Conservation (phyloP, 768 basidiomycete species). For the Sistotremastrum suecicum region DNA sequence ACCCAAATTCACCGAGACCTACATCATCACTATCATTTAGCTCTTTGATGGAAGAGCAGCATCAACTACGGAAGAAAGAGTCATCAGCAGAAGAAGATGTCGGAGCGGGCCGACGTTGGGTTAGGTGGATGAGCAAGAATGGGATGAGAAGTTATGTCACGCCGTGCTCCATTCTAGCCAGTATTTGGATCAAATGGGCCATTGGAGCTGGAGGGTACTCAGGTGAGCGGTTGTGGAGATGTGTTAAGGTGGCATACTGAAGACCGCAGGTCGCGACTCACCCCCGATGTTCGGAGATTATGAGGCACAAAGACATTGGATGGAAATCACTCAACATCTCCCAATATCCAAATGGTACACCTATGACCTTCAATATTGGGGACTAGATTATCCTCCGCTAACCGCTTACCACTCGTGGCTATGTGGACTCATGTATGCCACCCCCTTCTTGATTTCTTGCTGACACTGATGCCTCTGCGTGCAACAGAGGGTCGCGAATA, state of each 20-base stretch:
- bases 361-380: slow-evolving; percentile 86
- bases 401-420: slow-evolving; percentile 85
- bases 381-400: slow-evolving; percentile 86
- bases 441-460: neutral
- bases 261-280: slow-evolving; percentile 38
- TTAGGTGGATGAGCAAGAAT: slow-evolving; percentile 69
- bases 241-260: neutral
- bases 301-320: slow-evolving; percentile 91
- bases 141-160: slow-evolving; percentile 46
- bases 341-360: slow-evolving; percentile 73
- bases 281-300: slow-evolving; percentile 89
- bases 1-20: slow-evolving; percentile 14
- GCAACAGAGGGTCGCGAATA: slow-evolving; percentile 32
- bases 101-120: slow-evolving; percentile 46
- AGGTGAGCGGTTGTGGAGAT: slow-evolving; percentile 32
- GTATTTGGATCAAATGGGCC: slow-evolving; percentile 49
- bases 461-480: slow-evolving; percentile 3
- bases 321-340: slow-evolving; percentile 76
- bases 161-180: slow-evolving; percentile 36
- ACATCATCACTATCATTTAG: slow-evolving; percentile 25
- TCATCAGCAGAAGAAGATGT: slow-evolving; percentile 12
- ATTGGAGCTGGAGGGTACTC: slow-evolving; percentile 72
- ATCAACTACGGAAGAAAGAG: slow-evolving; percentile 5
- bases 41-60: slow-evolving; percentile 25
- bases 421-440: slow-evolving; percentile 58